Conservation (phyloP, 495 filamentous ascomycete genomes). For the Aspergillus steynii region DNA sequence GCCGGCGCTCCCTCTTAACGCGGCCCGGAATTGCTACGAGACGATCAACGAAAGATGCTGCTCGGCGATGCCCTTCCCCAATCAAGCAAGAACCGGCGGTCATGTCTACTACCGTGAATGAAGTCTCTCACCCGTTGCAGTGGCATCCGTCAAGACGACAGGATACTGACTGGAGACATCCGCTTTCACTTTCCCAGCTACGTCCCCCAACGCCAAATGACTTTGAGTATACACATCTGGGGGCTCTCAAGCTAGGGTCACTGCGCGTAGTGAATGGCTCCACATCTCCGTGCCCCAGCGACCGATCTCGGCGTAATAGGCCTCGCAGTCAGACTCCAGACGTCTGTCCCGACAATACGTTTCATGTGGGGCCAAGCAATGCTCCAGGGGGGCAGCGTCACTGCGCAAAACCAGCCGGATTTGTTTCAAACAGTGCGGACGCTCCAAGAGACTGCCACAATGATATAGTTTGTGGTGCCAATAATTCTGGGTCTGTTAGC, state of each 20-base stretch:
- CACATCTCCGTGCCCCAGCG: conserved; percentile 43
- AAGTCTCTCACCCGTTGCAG: conserved; percentile 14
- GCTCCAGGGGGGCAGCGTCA: neutral
- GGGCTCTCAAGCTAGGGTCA: conserved; percentile 49
- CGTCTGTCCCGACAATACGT: conserved; percentile 16
- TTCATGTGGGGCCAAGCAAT: conserved; percentile 11
- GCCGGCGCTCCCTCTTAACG: conserved; percentile 49
- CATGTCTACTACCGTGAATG: conserved; percentile 11
- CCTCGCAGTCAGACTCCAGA: conserved; percentile 16
- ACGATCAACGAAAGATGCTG: conserved; percentile 29
- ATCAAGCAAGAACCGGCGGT: conserved; percentile 25
- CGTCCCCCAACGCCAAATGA: conserved; percentile 44
- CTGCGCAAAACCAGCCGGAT: too few species aligned
- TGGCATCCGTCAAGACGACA: conserved; percentile 19
- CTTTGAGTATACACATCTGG: conserved; percentile 49
- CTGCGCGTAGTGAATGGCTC: conserved; percentile 51
- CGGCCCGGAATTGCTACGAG: conserved; percentile 51
- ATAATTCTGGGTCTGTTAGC: too few species aligned
- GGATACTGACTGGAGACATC: conserved; percentile 11
- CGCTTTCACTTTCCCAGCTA: conserved; percentile 7
- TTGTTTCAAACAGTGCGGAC: too few species aligned
- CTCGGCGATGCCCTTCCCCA: conserved; percentile 26
- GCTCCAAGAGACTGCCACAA: too few species aligned
- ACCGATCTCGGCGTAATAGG: conserved; percentile 27
- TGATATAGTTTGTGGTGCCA: too few species aligned